Conservation (phyloP, 2,329 filamentous ascomycete genomes). For the Xylariaceae sp. region DNA sequence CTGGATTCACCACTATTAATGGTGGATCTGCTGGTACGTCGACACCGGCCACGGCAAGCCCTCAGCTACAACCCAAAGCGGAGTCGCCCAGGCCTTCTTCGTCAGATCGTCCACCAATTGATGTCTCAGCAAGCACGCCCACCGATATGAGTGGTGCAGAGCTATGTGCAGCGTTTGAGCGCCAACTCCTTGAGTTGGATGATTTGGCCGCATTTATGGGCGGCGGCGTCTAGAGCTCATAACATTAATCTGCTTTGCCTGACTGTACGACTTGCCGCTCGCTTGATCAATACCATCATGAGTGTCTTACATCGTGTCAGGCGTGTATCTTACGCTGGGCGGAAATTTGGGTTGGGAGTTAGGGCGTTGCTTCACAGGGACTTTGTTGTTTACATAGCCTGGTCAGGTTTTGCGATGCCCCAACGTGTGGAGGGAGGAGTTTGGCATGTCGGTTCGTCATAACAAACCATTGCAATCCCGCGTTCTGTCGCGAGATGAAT, state of each 20-base stretch:
- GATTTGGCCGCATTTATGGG: slow-evolving; percentile 61
- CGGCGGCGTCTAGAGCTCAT: slow-evolving; percentile 46
- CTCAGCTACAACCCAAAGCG: slow-evolving; percentile 38
- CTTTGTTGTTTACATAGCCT: neutral
- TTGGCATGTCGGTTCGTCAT: slow-evolving; percentile 1
- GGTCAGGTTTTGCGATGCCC: slow-evolving; percentile 2
- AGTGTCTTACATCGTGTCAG: neutral
- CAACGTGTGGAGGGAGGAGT: slow-evolving; percentile 7
- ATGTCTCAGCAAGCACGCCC: slow-evolving; percentile 28
- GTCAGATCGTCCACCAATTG: slow-evolving; percentile 24
- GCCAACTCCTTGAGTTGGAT: slow-evolving; percentile 56
- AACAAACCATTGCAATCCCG: neutral
- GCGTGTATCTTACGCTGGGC: slow-evolving; percentile 14
- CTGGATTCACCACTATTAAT: slow-evolving; percentile 57
- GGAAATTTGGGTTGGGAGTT: slow-evolving; percentile 13
- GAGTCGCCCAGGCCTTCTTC: slow-evolving; percentile 34
- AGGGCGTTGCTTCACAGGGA: slow-evolving; percentile 6
- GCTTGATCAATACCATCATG: neutral
- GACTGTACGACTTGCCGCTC: neutral
- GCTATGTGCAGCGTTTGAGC: slow-evolving; percentile 55
- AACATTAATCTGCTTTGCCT: neutral
- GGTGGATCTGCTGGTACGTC: slow-evolving; percentile 49
- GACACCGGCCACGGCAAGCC: slow-evolving; percentile 46
- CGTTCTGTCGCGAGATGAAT: slow-evolving; percentile 1
- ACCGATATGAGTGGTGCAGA: slow-evolving; percentile 56